Conservation (phyloP, 192 early-diverging fungal genomes). For the Gamsiella multidivaricata region DNA sequence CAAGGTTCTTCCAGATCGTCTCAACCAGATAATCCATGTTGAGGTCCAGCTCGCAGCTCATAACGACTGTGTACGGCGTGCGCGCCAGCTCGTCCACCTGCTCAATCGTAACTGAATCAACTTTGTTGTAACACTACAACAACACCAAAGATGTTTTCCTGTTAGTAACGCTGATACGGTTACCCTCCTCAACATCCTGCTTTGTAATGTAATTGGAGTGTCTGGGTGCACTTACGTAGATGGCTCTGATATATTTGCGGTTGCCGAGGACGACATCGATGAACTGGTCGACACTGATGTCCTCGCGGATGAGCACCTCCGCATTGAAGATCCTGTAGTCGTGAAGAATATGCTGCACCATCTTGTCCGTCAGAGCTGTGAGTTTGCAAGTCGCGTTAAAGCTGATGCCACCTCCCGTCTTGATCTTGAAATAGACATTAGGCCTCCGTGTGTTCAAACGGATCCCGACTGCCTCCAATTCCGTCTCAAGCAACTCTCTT, state of each 20-base stretch:
- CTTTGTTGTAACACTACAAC: conserved; percentile 90
- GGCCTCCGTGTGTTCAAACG: conserved; percentile 87
- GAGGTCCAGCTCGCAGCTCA: conserved; percentile 90
- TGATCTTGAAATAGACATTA: conserved; percentile 98
- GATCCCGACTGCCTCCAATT: conserved; percentile 97
- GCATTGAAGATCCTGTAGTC: conserved; percentile 99
- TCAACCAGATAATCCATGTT: conserved; percentile 94
- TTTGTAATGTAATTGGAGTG: too few relatives aligned
- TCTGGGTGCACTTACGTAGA: conserved; percentile 87
- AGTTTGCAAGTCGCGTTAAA: conserved; percentile 93
- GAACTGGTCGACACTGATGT: conserved; percentile 96
- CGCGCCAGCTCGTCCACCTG: conserved; percentile 94
- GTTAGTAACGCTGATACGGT: not conserved
- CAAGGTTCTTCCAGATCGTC: conserved; percentile 90
- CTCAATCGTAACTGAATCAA: conserved; percentile 95
- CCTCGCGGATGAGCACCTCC: conserved; percentile 96
- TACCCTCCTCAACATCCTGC: too few relatives aligned
- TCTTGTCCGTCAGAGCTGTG: conserved; percentile 86
- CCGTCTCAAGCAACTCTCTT: conserved; percentile 83
- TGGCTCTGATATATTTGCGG: conserved; percentile 94
- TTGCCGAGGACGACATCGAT: conserved; percentile 99
- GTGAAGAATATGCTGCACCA: conserved; percentile 95
- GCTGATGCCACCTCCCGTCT: conserved; percentile 96
- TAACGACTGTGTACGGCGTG: conserved; percentile 89
- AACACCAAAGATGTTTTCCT: not conserved